Base-by-base conservation (phyloP, 2,329 filamentous ascomycete species). In the Talaromyces albobiverticillius region DNA sequence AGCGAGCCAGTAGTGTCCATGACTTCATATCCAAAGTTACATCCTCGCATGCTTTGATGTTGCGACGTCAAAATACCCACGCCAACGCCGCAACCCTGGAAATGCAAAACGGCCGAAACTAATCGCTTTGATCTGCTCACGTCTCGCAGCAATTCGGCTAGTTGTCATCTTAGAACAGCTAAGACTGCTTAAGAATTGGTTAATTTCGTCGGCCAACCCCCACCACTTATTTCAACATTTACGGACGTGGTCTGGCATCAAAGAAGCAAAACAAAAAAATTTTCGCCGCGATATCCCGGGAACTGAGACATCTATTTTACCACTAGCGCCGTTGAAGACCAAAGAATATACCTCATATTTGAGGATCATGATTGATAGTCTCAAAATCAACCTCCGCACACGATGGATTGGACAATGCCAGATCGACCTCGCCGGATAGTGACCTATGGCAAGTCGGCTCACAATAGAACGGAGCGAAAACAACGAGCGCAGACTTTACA, bases 371-470 rank as follows among this genome's bases (percentile, higher is more conserved):
- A 13, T 45, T 8, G 36, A 46, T 52, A 14, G 22, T 26, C 40
- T 43, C n/a, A 18, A n/a, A 32, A 13, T 13, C 22, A 18, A 32
- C 7, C n/a, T 10, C 20, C 43, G 20, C 38, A 31, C 31, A 53
- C 45, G 51, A 55, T 56, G 51, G 43, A 49, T 32, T 50, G 57
- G 55, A 59, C 55, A 18, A 54, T 53, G 52, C 48, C 38, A 9
- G 56, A 46, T 43, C 57, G 58, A 51, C 60, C 61, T 57, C 70
- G 68, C 48, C 70, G 65, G 54, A 56, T 62, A 48, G 66, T 68
- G 46, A 75, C 71, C 9, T 75, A 75, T 57, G 70, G 72, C 52
- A 71, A 69, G 58, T 55, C 61, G 29, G 53, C 53, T 14, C 48
- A 32, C 6, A 51, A 46, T 20, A 34, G 42, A 26, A 18, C 34